Conservation (phyloP, 1,139 yeast species). For the Suhomyces taliae region DNA sequence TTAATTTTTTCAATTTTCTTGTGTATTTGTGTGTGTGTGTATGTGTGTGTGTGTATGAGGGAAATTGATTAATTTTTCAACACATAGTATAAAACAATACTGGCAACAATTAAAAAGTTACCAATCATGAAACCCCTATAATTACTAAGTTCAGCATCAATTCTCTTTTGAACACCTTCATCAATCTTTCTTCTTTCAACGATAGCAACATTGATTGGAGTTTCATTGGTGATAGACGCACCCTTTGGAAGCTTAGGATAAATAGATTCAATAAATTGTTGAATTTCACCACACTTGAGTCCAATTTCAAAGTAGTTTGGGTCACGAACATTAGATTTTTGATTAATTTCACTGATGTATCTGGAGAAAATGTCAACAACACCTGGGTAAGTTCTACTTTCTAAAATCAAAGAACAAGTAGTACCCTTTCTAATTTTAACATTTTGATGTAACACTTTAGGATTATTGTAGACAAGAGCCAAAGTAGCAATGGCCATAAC, state of each 20-base stretch:
- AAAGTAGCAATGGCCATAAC: constrained; percentile 98
- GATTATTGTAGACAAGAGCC: constrained; percentile 82
- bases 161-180: constrained; percentile 24
- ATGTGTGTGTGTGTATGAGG: too few relatives aligned
- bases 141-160: constrained; percentile 30
- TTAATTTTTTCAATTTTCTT: too few relatives aligned
- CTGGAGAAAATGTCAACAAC: constrained; percentile 74
- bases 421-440: constrained; percentile 94
- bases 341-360: constrained; percentile 75
- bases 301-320: constrained; percentile 87
- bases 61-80: not conserved
- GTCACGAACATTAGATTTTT: constrained; percentile 73
- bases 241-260: constrained; percentile 53
- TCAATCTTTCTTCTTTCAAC: constrained; percentile 34
- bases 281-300: constrained; percentile 82
- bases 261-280: constrained; percentile 77
- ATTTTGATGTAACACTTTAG: constrained; percentile 63
- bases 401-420: constrained; percentile 73
- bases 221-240: constrained; percentile 18
- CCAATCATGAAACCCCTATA: constrained; percentile 2
- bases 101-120: not conserved
- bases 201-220: constrained; percentile 26
- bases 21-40: too few relatives aligned
- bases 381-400: constrained; percentile 72
- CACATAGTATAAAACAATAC: constrained; percentile 3